Base-by-base conservation (phyloP, 345 rosid species). In the Erysimum cheiranthoides region DNA sequence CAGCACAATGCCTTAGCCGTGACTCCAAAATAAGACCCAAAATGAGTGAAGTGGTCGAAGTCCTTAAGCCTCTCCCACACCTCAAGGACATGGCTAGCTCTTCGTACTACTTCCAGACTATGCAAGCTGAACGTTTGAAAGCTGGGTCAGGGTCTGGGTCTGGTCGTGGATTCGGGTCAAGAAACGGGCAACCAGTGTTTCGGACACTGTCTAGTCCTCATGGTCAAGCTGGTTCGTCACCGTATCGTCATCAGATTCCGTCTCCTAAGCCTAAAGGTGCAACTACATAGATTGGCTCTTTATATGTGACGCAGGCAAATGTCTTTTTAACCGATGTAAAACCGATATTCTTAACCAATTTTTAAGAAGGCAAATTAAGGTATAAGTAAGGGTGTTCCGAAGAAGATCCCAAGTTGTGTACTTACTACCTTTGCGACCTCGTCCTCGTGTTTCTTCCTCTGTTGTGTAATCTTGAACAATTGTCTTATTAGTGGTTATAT, bases 31-130 rank as follows among this genome's bases (percentile, higher is more conserved):
- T 89, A 35, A 85, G 96, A 74, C 96, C 96, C n/a, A 82, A 86
- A 38, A 91, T 91, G 96, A 91, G 96, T 57, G 93, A 89, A 81
- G 96, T 91, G 28, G 90, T 91, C 0, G 89, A 87, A 77, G 81
- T 75, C 30, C 83, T 91, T 51, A 91, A 91, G 77, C 92, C 94
- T 25, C 85, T 91, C 71, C 93, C 89, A 6, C 84, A 76, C 65
- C 89, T 87, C 1, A 87, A 87, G 84, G 93, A 91, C 81, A 91
- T 88, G 93, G 92, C 96, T 9, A 91, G 88, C 76, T 84, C 96
- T 4, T 89, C 94, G 11, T 87, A 90, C 73, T 89, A 84, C 81
- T 91, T 89, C 81, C 96, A 85, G 72, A 82, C 86, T 14, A 76
- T 86, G 90, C 91, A 87, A 85, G 88, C 86, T 28, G 90, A 87